These are phyloP conservation scores for Pyrus pyrifolia DNA, from an alignment of 306 rosid species.

Conservation along the genomic window DNA sequence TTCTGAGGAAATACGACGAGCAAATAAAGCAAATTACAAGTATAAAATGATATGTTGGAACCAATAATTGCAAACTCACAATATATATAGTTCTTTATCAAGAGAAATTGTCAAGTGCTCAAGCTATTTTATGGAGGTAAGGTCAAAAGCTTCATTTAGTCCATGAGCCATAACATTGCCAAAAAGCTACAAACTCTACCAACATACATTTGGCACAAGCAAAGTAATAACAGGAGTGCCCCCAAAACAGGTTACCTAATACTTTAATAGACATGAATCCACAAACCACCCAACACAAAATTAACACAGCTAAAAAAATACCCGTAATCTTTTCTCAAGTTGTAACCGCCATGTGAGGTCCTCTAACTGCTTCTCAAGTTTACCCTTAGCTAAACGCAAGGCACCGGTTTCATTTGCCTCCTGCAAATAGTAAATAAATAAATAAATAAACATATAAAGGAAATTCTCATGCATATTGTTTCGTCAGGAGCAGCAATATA, in stretches of 20 bases:
- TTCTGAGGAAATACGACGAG: neutral
- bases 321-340: slow-evolving; percentile 92
- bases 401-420: slow-evolving; percentile 98
- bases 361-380: slow-evolving; percentile 95
- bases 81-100: neutral
- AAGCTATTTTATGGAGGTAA: neutral
- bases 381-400: slow-evolving; percentile 86
- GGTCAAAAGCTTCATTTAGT: neutral
- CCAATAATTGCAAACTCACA: neutral
- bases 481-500: neutral
- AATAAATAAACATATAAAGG: neutral
- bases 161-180: neutral
- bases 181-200: neutral
- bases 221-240: neutral
- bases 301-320: slow-evolving; percentile 20
- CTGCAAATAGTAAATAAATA: slow-evolving; percentile 35
- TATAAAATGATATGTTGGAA: neutral
- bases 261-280: neutral
- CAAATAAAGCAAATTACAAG: neutral
- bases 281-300: slow-evolving; percentile 4
- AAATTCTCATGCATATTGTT: slow-evolving; percentile 1
- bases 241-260: neutral
- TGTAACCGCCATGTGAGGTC: slow-evolving; percentile 94
- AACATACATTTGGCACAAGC: neutral
- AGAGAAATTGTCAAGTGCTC: neutral